phyloP scores from a whole-genome alignment of 257 asterid genomes.

The Haberlea rhodopensis region DNA sequence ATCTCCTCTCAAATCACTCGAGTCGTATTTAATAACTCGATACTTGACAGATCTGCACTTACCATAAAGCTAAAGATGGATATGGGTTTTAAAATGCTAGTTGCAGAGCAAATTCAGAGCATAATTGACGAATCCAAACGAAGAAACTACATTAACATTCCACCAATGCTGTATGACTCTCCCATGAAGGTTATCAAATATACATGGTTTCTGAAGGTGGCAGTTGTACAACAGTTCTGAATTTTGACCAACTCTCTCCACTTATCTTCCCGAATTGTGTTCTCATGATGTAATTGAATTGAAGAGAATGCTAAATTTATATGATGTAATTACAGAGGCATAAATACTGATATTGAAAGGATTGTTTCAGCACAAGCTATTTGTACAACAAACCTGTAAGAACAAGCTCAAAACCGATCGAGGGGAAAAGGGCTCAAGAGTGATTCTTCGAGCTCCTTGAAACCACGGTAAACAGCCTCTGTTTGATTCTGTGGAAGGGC shows the following conservation, averaged over 20 bases:
- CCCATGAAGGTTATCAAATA: no score
- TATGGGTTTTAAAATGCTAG: no score
- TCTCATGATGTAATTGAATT: constrained; percentile 1
- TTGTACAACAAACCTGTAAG: constrained; percentile 28
- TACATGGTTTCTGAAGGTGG: no score
- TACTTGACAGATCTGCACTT: no score
- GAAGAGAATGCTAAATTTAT: constrained; percentile 20
- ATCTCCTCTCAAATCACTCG: no score
- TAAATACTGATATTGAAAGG: constrained; percentile 4
- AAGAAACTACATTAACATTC: no score
- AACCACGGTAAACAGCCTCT: constrained; percentile 74
- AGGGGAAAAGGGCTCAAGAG: constrained; percentile 58
- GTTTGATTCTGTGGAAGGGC: constrained; percentile 78
- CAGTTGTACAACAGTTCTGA: no score
- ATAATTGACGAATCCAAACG: no score
- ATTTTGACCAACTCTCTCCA: not conserved
- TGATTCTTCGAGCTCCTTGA: constrained; percentile 87
- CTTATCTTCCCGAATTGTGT: not conserved
- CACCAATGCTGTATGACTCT: no score
- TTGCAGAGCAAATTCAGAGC: no score
- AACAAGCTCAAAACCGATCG: constrained; percentile 43
- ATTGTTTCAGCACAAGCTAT: constrained; percentile 25
- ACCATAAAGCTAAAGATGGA: no score
- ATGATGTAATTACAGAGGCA: constrained; percentile 28
- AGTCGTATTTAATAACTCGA: no score